These are phyloP conservation scores for Saccharomycopsis phalli DNA, from an alignment of 1,139 yeast genomes.

Conservation along the genomic window DNA sequence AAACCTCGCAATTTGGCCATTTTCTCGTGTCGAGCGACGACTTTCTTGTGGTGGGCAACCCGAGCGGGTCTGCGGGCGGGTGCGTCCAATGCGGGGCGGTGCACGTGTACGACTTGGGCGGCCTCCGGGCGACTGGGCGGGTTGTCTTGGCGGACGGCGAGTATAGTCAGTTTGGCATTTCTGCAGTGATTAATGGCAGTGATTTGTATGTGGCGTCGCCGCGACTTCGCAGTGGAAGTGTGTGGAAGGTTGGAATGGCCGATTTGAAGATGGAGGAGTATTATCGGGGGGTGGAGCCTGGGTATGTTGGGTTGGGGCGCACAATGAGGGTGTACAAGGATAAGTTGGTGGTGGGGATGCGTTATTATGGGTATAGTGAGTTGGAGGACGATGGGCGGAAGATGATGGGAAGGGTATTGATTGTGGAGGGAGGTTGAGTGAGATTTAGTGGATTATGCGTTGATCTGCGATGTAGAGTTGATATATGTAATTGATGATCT, in stretches of 20 bases:
- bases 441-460: not conserved
- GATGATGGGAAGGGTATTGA: slow-evolving; percentile 24
- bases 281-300: too few relatives aligned
- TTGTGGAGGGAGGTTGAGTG: slow-evolving; percentile 1
- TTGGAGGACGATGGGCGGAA: slow-evolving; percentile 21
- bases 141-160: not conserved
- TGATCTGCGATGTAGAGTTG: too few relatives aligned
- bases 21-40: too few relatives aligned
- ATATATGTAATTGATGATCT: too few relatives aligned
- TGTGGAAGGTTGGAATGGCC: slow-evolving; percentile 28
- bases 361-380: slow-evolving; percentile 32
- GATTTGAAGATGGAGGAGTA: too few relatives aligned
- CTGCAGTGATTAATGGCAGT: slow-evolving; percentile 1
- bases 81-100: not conserved
- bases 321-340: slow-evolving; percentile 13
- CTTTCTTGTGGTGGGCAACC: not conserved
- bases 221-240: slow-evolving; percentile 24
- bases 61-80: not conserved
- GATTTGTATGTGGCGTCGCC: slow-evolving; percentile 25
- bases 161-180: not conserved
- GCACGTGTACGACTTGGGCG: not conserved
- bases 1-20: too few relatives aligned
- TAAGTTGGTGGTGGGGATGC: slow-evolving; percentile 39
- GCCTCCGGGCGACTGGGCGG: not conserved
- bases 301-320: slow-evolving; percentile 27